A percentile compares a stretch with the other conserved stretches of the same genome.
Conservation (phyloP, 1,284 basidiomycete genomes). For the Heterobasidion occidentale region DNA sequence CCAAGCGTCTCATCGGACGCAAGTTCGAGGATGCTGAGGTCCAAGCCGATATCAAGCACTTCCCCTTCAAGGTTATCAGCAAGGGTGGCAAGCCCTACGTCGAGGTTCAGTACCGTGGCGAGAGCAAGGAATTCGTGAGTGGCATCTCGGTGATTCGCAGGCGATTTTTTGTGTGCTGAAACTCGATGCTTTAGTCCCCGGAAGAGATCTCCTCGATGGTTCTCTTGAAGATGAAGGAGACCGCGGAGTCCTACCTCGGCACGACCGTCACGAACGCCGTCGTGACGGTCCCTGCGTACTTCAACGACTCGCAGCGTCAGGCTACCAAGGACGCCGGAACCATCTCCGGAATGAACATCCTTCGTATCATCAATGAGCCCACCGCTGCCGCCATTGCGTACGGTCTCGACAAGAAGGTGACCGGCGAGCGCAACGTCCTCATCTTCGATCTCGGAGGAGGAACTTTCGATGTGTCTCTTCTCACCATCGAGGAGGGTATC, state of each 20-base stretch:
- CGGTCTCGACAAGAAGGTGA: slow-evolving; percentile 86
- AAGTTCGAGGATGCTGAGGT: slow-evolving; percentile 84
- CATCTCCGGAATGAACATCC: slow-evolving; percentile 86
- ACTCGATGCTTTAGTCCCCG: slow-evolving; percentile 51
- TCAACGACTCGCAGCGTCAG: slow-evolving; percentile 96
- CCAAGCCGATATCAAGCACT: slow-evolving; percentile 92
- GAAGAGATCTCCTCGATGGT: slow-evolving; percentile 99
- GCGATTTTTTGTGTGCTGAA: background rate
- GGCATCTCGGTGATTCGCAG: background rate
- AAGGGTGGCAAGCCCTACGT: slow-evolving; percentile 86
- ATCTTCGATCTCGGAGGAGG: slow-evolving; percentile 99
- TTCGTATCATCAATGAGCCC: slow-evolving; percentile 96
- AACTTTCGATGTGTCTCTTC: slow-evolving; percentile 97
- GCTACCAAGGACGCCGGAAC: slow-evolving; percentile 93
- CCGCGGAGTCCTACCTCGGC: slow-evolving; percentile 95
- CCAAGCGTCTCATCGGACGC: slow-evolving; percentile 87
- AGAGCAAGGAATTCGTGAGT: slow-evolving; percentile 88
- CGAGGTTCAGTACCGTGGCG: slow-evolving; percentile 84
- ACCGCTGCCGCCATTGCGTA: slow-evolving; percentile 94
- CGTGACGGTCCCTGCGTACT: slow-evolving; percentile 94
- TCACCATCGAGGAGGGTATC: slow-evolving; percentile 98
- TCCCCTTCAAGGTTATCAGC: slow-evolving; percentile 87
- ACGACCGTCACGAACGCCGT: slow-evolving; percentile 80
- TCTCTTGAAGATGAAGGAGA: slow-evolving; percentile 97
- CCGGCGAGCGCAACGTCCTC: slow-evolving; percentile 86